Percentiles rank a stretch among this genome's conserved stretches.
These are phyloP conservation scores for Hydnomerulius pinastri DNA, from an alignment of 768 basidiomycete genomes.

Conservation along the genomic window DNA sequence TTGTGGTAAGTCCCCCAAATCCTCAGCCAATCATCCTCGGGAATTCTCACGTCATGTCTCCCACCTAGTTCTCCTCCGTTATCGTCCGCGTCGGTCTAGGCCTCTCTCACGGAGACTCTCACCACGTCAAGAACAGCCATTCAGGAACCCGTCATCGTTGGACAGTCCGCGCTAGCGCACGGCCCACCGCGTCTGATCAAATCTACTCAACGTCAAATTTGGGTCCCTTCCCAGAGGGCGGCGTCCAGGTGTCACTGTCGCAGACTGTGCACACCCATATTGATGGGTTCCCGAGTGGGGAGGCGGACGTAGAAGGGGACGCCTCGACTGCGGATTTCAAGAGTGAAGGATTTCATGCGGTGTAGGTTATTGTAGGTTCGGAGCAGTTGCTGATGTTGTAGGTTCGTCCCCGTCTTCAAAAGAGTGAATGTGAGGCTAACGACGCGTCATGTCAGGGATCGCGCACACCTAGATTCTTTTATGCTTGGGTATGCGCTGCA, in stretches of 20 bases:
- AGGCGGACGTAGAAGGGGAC: neutral
- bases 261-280: conserved; percentile 8
- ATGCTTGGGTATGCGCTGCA: neutral
- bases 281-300: neutral
- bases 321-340: neutral
- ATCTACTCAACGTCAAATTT: neutral
- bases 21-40: neutral
- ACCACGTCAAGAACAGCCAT: neutral
- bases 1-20: conserved; percentile 14
- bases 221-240: conserved; percentile 3
- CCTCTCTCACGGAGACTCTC: conserved; percentile 18
- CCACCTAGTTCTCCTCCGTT: conserved; percentile 23
- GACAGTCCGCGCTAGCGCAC: neutral
- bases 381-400: neutral
- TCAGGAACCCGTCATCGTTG: conserved; percentile 2
- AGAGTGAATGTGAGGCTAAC: neutral
- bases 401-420: neutral
- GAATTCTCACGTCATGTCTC: neutral
- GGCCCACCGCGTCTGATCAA: neutral
- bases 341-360: neutral
- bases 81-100: conserved; percentile 28
- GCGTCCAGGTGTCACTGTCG: conserved; percentile 6
- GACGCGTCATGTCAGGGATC: neutral
- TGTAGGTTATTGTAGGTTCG: neutral
- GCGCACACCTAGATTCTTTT: neutral